These are phyloP conservation scores for Colletotrichum sublineola DNA, from an alignment of 2,329 filamentous ascomycete genomes.

Conservation along the genomic window DNA sequence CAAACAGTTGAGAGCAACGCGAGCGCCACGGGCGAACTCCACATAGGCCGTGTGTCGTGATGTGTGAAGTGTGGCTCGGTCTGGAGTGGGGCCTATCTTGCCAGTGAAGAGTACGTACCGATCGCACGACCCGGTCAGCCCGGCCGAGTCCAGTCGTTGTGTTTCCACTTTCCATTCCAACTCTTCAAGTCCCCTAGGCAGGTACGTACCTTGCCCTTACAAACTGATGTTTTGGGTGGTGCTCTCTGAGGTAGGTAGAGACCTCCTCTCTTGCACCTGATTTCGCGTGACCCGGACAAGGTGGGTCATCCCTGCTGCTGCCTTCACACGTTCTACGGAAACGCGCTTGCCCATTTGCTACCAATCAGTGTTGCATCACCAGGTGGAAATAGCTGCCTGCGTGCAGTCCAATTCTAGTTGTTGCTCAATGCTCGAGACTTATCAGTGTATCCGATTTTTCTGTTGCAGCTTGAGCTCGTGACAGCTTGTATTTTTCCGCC, in stretches of 20 bases:
- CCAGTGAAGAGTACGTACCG: constrained; percentile 36
- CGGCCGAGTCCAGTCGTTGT: constrained; percentile 34
- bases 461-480: neutral
- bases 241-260: constrained; percentile 30
- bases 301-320: constrained; percentile 39
- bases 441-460: neutral
- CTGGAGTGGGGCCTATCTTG: constrained; percentile 29
- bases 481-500: neutral
- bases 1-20: constrained; percentile 27
- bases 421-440: neutral
- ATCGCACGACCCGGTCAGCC: constrained; percentile 28
- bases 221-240: neutral
- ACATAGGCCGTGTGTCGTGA: constrained; percentile 23
- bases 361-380: constrained; percentile 29
- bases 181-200: neutral
- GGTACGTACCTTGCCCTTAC: constrained; percentile 1
- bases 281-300: constrained; percentile 32
- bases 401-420: constrained; percentile 11
- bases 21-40: constrained; percentile 15
- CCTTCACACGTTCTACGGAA: constrained; percentile 21
- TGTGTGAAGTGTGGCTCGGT: constrained; percentile 40
- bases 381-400: constrained; percentile 24
- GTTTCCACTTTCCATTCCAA: constrained; percentile 23
- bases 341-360: constrained; percentile 36
- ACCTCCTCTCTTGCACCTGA: constrained; percentile 30